Evolutionary conservation across 208 protist species (phyloP).

Genomic region (Trypanosoma brucei): DNA sequence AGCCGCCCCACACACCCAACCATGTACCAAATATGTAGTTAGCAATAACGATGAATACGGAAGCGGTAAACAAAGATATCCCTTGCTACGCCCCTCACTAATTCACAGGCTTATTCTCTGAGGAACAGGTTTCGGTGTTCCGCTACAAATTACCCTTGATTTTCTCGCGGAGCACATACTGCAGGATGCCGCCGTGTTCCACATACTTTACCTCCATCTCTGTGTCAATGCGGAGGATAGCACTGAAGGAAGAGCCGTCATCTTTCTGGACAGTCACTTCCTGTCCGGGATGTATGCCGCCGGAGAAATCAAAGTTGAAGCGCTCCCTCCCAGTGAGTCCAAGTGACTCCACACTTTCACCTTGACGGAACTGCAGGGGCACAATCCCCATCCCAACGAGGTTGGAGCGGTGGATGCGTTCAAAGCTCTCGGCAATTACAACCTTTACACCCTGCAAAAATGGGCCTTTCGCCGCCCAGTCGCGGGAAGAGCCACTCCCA

Average conservation of each 20-base stretch:
- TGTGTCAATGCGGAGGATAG: conserved; percentile 92
- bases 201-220: conserved; percentile 93
- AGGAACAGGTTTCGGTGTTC: background rate
- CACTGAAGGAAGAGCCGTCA: conserved; percentile 83
- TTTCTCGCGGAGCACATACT: conserved; percentile 89
- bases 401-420: conserved; percentile 95
- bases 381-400: conserved; percentile 95
- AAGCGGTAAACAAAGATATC: background rate
- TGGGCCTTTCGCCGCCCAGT: conserved; percentile 96
- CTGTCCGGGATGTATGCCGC: conserved; percentile 75
- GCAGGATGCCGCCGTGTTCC: conserved; percentile 91
- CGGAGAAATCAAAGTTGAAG: conserved; percentile 86
- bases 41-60: conserved; percentile 7
- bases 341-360: conserved; percentile 78
- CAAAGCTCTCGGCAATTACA: conserved; percentile 92
- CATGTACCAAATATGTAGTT: background rate
- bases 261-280: conserved; percentile 83
- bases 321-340: conserved; percentile 91
- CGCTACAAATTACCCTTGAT: conserved; percentile 15
- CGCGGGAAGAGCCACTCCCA: conserved; percentile 92
- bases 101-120: background rate
- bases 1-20: too few relatives aligned
- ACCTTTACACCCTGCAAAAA: conserved; percentile 93
- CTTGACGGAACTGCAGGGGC: conserved; percentile 92
- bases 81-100: background rate